Evolutionary conservation across 345 rosid species (phyloP).

Genomic region (Camelina hispida): DNA sequence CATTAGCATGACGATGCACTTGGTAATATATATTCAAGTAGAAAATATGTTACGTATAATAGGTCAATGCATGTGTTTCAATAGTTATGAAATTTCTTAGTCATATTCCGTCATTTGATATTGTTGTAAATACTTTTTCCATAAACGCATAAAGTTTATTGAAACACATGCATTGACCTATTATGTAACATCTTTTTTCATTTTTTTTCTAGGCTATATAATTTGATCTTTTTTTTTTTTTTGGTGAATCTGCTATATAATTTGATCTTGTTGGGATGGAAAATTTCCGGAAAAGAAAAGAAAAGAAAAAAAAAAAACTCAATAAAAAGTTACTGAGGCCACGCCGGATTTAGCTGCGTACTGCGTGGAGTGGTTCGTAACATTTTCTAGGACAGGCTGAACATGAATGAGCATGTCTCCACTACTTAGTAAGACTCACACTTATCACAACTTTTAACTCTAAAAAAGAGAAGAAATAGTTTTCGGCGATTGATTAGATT

Average conservation of each 20-base stretch:
- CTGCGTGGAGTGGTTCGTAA: constrained; percentile 5
- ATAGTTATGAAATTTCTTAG: not conserved
- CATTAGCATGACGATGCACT: not conserved
- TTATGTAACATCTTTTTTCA: not conserved
- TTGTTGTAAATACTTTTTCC: not conserved
- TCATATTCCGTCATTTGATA: not conserved
- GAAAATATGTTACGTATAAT: not conserved
- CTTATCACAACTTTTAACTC: constrained; percentile 5
- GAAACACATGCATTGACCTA: constrained; percentile 10
- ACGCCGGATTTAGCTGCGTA: not conserved
- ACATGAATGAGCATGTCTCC: constrained; percentile 39
- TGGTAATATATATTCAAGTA: not conserved
- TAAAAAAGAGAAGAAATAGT: not conserved
- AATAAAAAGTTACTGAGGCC: constrained; percentile 21
- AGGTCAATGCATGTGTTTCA: not conserved
- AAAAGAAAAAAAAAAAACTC: not conserved
- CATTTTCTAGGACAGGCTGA: constrained; percentile 22
- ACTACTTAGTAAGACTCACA: constrained; percentile 30
- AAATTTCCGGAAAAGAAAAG: not conserved
- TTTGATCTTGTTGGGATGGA: not conserved
- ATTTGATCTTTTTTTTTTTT: no score
- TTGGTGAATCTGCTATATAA: no score
- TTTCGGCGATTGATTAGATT: constrained; percentile 7
- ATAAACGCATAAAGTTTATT: not conserved
- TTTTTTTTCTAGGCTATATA: no score